Conservation (phyloP, 768 basidiomycete species). For the Boletus speciosus region DNA sequence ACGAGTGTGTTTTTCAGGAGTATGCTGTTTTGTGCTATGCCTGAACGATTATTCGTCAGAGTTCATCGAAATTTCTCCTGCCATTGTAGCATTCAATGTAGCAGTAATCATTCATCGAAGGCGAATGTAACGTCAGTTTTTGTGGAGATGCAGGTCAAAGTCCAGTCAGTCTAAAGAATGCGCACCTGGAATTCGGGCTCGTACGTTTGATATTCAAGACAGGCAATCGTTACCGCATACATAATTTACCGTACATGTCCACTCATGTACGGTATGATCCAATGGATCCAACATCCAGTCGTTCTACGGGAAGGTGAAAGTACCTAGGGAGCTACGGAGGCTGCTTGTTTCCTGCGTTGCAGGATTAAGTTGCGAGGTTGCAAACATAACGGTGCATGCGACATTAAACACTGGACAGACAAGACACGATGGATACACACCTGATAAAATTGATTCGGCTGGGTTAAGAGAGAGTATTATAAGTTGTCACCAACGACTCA, state of each 20-base stretch:
- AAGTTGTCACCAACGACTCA: too few species aligned
- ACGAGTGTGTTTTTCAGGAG: slow-evolving; percentile 25
- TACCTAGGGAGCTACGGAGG: too few species aligned
- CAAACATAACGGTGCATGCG: too few species aligned
- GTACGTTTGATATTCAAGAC: neutral
- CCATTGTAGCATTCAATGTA: slow-evolving; percentile 4
- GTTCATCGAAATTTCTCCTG: neutral
- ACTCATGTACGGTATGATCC: too few species aligned
- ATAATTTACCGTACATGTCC: too few species aligned
- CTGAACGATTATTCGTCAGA: slow-evolving; percentile 3
- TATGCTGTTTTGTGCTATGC: slow-evolving; percentile 42
- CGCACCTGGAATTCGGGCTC: neutral
- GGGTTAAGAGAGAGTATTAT: too few species aligned
- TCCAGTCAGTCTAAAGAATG: neutral
- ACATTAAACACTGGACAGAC: too few species aligned
- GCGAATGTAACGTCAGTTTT: neutral
- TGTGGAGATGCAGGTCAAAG: neutral
- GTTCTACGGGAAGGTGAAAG: too few species aligned
- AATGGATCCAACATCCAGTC: too few species aligned
- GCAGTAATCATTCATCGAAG: slow-evolving; percentile 1
- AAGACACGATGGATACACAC: slow-evolving; percentile 24
- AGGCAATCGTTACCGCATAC: neutral
- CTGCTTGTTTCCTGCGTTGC: too few species aligned
- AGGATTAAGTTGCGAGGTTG: too few species aligned
- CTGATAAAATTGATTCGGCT: slow-evolving; percentile 32